Conservation (phyloP, 768 basidiomycete genomes). For the Lentinula sp. region DNA sequence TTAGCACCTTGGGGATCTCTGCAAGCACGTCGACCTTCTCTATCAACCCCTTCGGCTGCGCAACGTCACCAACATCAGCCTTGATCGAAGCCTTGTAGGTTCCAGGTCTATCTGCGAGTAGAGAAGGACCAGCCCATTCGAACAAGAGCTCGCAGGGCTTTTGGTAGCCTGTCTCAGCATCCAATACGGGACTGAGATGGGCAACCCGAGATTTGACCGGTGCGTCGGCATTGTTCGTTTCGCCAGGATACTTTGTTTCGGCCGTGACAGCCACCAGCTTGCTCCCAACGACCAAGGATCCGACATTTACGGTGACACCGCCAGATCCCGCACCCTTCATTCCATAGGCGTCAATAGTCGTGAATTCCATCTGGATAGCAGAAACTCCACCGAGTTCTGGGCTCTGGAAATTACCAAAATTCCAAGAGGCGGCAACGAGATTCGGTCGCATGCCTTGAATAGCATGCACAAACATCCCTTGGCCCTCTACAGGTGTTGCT, state of each 20-base stretch:
- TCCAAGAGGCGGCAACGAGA: slow-evolving; percentile 89
- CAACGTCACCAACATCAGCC: slow-evolving; percentile 51
- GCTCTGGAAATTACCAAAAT: slow-evolving; percentile 91
- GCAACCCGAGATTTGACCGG: slow-evolving; percentile 56
- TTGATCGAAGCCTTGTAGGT: slow-evolving; percentile 48
- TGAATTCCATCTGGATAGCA: slow-evolving; percentile 95
- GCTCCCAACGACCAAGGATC: slow-evolving; percentile 74
- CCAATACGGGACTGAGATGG: slow-evolving; percentile 55
- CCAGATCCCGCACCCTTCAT: slow-evolving; percentile 76
- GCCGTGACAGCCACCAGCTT: slow-evolving; percentile 75
- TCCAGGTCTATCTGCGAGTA: slow-evolving; percentile 46
- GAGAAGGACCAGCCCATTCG: slow-evolving; percentile 72
- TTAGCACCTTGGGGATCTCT: slow-evolving; percentile 89
- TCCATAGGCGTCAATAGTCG: slow-evolving; percentile 75
- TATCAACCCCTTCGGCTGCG: slow-evolving; percentile 66
- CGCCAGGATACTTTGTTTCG: slow-evolving; percentile 72
- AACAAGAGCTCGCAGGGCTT: slow-evolving; percentile 65
- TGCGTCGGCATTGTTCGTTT: slow-evolving; percentile 36
- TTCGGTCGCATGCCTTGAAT: slow-evolving; percentile 99
- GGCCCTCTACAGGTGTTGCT: slow-evolving; percentile 49
- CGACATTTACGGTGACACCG: slow-evolving; percentile 79
- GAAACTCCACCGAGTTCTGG: slow-evolving; percentile 65
- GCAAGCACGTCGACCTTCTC: slow-evolving; percentile 95
- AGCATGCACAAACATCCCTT: slow-evolving; percentile 89
- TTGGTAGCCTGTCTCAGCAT: slow-evolving; percentile 78